Base-by-base conservation (phyloP, 2,329 filamentous ascomycete species). In the Capronia americana region DNA sequence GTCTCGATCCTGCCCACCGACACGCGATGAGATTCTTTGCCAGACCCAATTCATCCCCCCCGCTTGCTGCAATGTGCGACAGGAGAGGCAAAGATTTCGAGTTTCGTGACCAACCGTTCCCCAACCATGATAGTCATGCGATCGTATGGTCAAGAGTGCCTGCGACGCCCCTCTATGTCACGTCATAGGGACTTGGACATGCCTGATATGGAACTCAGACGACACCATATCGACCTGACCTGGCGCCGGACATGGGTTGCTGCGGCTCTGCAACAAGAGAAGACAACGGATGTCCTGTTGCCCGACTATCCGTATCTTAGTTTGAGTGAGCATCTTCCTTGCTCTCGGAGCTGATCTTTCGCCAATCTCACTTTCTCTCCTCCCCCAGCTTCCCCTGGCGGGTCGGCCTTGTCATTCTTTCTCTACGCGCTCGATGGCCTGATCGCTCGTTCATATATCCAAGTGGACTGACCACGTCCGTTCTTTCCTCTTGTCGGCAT, bases 381-480 rank as follows among this genome's bases (percentile, higher is more conserved):
- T 11, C 41, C 61, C 51, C 54, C 44, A 57, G 44, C 60, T 57
- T 41, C 41, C 38, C 34, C 34, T 26, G 5, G 28, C 58, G 38
- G 53, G 63, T 55, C 51, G 26, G 63, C 30, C 30, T 50, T 34
- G 55, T 26, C 38, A 48, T 44, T 44, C 32, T 57, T 63, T 63
- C 32, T 64, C 51, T 59, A 61, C 34, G 50, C 53, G 38, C 55
- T 30, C 11, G 24, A 20, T 23, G 30, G 38, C 32, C 55, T 30
- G 24, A 55, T 34, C 54, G 50, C n/a, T 59, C 56, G 54, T 67
- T 67, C n/a, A 54, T 54, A 54, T 61, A 32, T 65, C 51, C 48
- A 59, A 50, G 26, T 60, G 50, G 44, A 63, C 55, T 53, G 69
- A 68, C 64, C 61, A 57, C 32, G 53, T 64, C 28, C 61, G 26